Conservation (phyloP, 2,329 filamentous ascomycete species). For the Microdochium nivale region DNA sequence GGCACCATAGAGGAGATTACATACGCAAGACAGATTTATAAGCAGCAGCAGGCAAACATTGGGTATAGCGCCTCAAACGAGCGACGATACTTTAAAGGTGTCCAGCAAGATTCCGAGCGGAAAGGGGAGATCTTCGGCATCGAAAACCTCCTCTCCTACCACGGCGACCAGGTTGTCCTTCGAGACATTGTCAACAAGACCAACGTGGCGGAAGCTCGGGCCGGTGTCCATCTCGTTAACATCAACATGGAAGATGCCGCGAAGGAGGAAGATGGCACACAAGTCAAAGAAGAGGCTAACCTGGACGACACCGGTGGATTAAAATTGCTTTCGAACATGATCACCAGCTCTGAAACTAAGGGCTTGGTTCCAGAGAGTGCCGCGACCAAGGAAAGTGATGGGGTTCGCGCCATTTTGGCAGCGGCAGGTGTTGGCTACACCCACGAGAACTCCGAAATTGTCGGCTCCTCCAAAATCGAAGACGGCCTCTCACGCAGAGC, state of each 20-base stretch:
- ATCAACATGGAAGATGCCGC: constrained; percentile 60
- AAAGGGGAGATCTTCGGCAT: constrained; percentile 94
- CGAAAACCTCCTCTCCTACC: constrained; percentile 76
- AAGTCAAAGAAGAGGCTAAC: constrained; percentile 40
- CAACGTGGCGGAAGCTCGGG: constrained; percentile 87
- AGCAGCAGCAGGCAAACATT: constrained; percentile 97
- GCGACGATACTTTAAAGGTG: constrained; percentile 88
- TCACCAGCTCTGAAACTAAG: constrained; percentile 38
- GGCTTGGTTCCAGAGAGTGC: constrained; percentile 21
- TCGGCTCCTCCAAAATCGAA: constrained; percentile 89
- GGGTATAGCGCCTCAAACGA: constrained; percentile 90
- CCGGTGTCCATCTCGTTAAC: constrained; percentile 71
- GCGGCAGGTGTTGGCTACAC: constrained; percentile 89
- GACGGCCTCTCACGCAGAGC: constrained; percentile 72
- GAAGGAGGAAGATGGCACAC: constrained; percentile 39
- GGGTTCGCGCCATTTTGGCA: constrained; percentile 80
- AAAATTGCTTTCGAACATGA: constrained; percentile 60
- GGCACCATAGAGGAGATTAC: constrained; percentile 97
- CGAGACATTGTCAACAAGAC: constrained; percentile 98
- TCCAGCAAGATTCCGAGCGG: constrained; percentile 72
- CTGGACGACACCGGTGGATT: constrained; percentile 55
- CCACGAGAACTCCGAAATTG: constrained; percentile 91
- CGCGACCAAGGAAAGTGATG: constrained; percentile 41
- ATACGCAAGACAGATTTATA: constrained; percentile 95
- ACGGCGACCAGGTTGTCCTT: constrained; percentile 69